These are phyloP conservation scores for Acmispon strigosus DNA, from an alignment of 306 rosid species.

Conservation along the genomic window DNA sequence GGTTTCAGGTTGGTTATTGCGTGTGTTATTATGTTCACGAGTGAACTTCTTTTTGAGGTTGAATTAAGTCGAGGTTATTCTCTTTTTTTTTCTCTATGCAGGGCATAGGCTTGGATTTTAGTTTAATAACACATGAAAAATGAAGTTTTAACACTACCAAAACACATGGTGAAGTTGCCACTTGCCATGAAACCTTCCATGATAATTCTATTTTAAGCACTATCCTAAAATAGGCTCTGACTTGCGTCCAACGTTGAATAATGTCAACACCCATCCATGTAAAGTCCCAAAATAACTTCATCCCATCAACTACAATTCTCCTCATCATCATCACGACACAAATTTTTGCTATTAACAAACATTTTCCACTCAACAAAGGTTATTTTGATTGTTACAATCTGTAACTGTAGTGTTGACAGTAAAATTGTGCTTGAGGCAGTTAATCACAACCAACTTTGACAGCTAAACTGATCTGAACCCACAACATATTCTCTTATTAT, in stretches of 20 bases:
- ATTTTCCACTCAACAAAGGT: not conserved
- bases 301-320: not conserved
- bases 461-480: not conserved
- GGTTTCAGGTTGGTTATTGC: too few species aligned
- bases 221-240: slow-evolving; percentile 13
- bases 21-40: too few species aligned
- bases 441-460: slow-evolving; percentile 10
- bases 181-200: not conserved
- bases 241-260: not conserved
- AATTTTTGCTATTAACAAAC: not conserved
- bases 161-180: not conserved
- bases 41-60: too few species aligned
- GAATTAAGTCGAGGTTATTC: too few species aligned
- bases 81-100: too few species aligned
- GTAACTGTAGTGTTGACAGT: not conserved
- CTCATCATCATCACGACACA: not conserved
- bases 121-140: too few species aligned
- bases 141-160: too few species aligned
- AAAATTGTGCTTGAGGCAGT: not conserved
- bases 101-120: too few species aligned
- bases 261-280: not conserved
- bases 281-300: not conserved
- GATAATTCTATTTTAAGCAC: not conserved
- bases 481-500: not conserved
- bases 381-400: not conserved